Conservation (phyloP, 768 basidiomycete genomes). For the Pulveroboletus sp. region DNA sequence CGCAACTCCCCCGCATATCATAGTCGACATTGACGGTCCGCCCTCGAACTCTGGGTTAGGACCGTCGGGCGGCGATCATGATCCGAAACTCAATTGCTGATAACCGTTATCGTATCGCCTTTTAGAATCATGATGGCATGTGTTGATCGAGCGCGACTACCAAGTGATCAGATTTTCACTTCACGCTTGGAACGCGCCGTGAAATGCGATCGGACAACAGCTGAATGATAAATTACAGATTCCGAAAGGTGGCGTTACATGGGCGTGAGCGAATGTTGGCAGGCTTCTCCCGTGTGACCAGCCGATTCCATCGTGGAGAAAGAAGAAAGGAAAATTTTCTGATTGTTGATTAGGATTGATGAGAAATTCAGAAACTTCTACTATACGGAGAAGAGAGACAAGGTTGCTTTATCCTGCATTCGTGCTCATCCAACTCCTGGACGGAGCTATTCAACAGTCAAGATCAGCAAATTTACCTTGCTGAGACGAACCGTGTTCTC, state of each 20-base stretch:
- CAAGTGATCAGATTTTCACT: background rate
- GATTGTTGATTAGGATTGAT: background rate
- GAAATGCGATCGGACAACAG: background rate
- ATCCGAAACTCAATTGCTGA: background rate
- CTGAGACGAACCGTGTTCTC: background rate
- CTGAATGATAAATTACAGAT: background rate
- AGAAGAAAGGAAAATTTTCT: constrained; percentile 8
- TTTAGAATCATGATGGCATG: background rate
- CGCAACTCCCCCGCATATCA: background rate
- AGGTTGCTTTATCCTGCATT: background rate
- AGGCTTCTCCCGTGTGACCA: background rate
- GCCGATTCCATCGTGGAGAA: constrained; percentile 15
- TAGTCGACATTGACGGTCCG: no score
- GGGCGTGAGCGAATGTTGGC: background rate
- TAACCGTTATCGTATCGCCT: background rate
- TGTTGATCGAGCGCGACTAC: background rate
- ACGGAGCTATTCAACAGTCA: no score
- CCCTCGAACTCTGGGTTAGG: background rate
- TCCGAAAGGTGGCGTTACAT: background rate
- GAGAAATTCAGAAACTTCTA: background rate
- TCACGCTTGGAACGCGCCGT: background rate
- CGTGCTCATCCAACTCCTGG: no score
- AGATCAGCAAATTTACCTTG: no score
- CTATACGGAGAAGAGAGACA: constrained; percentile 2
- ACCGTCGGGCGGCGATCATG: no score